These are phyloP conservation scores for Ogataea hybrid DNA, from an alignment of 1,139 yeast species.

Conservation along the genomic window DNA sequence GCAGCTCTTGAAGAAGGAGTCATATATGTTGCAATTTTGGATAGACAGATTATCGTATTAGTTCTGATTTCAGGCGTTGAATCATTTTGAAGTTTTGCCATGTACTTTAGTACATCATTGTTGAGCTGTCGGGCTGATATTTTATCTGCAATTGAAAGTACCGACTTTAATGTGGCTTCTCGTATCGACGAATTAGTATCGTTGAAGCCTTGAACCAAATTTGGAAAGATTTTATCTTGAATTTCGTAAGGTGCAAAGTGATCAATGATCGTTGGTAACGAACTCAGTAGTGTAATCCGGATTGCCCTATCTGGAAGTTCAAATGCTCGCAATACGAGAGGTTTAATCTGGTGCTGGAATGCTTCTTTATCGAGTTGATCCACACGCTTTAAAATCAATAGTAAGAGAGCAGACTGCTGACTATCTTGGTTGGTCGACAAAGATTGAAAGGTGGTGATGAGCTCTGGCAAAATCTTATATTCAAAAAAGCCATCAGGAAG, in stretches of 20 bases:
- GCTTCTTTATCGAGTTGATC: constrained; percentile 37
- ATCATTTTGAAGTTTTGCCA: constrained; percentile 90
- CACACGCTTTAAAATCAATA: constrained; percentile 43
- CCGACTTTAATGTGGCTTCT: constrained; percentile 75
- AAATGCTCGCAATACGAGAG: constrained; percentile 63
- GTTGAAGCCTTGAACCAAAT: constrained; percentile 72
- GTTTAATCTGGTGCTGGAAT: constrained; percentile 53
- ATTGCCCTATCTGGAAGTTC: constrained; percentile 72
- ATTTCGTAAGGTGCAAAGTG: constrained; percentile 59
- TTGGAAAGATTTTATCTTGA: constrained; percentile 66
- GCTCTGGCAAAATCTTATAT: constrained; percentile 65
- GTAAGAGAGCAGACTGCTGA: constrained; percentile 40
- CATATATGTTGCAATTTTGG: constrained; percentile 65
- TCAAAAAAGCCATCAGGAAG: constrained; percentile 62
- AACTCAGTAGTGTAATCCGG: constrained; percentile 64
- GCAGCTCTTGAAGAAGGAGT: constrained; percentile 59
- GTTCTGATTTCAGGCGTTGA: constrained; percentile 81
- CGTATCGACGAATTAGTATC: constrained; percentile 82
- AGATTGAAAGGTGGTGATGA: constrained; percentile 40
- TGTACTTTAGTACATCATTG: constrained; percentile 73
- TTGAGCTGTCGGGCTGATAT: constrained; percentile 80
- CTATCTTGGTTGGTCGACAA: constrained; percentile 21
- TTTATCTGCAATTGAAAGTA: constrained; percentile 61
- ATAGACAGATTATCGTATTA: constrained; percentile 75
- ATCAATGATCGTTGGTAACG: constrained; percentile 55